A percentile compares a stretch with the other conserved stretches of the same genome.
phyloP scores from a whole-genome alignment of 2,329 filamentous ascomycete species.

The Capronia coronata region DNA sequence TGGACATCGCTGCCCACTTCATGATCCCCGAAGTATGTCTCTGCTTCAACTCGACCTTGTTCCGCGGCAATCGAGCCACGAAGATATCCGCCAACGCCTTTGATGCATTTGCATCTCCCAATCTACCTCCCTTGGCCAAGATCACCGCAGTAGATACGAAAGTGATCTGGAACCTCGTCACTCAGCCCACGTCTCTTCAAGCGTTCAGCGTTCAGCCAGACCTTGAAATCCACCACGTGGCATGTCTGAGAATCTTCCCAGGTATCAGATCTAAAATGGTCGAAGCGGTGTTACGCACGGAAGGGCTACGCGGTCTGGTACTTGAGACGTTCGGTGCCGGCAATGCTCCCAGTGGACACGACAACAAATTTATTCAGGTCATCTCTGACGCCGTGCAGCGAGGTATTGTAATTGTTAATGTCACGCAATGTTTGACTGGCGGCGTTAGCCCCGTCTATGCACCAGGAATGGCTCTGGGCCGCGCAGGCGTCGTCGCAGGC shows the following conservation, averaged over 20 bases:
- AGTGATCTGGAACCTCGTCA: conserved; percentile 72
- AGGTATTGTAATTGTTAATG: conserved; percentile 80
- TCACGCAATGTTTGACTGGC: conserved; percentile 74
- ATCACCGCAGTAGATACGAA: conserved; percentile 75
- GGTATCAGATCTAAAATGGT: conserved; percentile 93
- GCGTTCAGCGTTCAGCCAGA: conserved; percentile 68
- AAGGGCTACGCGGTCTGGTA: conserved; percentile 72
- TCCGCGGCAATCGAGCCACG: conserved; percentile 78
- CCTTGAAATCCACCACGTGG: conserved; percentile 80
- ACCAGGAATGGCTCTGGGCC: conserved; percentile 67
- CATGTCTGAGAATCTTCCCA: conserved; percentile 82
- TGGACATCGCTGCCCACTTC: conserved; percentile 87
- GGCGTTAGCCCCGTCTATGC: conserved; percentile 74
- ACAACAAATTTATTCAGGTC: conserved; percentile 71
- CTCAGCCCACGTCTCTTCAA: conserved; percentile 65
- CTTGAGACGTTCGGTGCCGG: conserved; percentile 91
- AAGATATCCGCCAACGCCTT: conserved; percentile 84
- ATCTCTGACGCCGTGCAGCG: conserved; percentile 70
- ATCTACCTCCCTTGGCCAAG: conserved; percentile 70
- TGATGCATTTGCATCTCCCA: conserved; percentile 83
- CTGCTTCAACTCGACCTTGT: conserved; percentile 88
- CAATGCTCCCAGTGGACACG: conserved; percentile 76
- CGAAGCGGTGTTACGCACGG: conserved; percentile 69
- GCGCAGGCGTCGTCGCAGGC: conserved; percentile 81
- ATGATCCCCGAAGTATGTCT: conserved; percentile 88